Evolutionary conservation across 2,329 filamentous ascomycete genomes (phyloP).

Genomic region (Fusarium decemcellulare): DNA sequence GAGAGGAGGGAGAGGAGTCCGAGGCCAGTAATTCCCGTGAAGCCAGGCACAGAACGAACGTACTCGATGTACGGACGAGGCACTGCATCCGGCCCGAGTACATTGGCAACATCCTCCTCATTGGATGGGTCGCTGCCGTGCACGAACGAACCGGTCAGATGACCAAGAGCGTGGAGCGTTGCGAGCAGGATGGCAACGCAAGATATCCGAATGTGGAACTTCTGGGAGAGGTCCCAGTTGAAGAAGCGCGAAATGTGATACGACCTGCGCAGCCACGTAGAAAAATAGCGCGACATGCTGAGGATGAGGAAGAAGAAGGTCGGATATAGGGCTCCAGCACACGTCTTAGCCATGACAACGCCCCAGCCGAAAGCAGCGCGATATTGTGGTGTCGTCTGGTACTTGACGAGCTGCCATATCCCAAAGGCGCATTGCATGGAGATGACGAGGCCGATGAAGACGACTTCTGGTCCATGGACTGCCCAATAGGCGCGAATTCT

Average conservation of each 20-base stretch:
- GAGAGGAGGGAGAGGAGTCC: slow-evolving; percentile 65
- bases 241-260: slow-evolving; percentile 67
- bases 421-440: slow-evolving; percentile 65
- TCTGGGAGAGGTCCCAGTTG: slow-evolving; percentile 70
- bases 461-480: slow-evolving; percentile 66
- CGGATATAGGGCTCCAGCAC: slow-evolving; percentile 68
- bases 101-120: slow-evolving; percentile 59
- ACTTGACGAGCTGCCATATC: slow-evolving; percentile 69
- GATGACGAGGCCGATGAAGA: slow-evolving; percentile 64
- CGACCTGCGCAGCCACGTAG: slow-evolving; percentile 65
- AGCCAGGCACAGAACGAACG: slow-evolving; percentile 63
- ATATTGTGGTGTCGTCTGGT: slow-evolving; percentile 59
- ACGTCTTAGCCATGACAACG: slow-evolving; percentile 68
- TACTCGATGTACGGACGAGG: slow-evolving; percentile 62
- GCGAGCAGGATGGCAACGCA: slow-evolving; percentile 64
- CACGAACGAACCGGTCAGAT: slow-evolving; percentile 66
- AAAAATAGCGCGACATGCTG: slow-evolving; percentile 70
- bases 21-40: slow-evolving; percentile 64
- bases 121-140: slow-evolving; percentile 62
- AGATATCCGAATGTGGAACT: slow-evolving; percentile 70
- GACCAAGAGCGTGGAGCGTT: slow-evolving; percentile 67
- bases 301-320: slow-evolving; percentile 71
- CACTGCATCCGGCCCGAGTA: slow-evolving; percentile 60
- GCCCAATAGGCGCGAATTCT: slow-evolving; percentile 67
- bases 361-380: slow-evolving; percentile 69